phyloP scores from a whole-genome alignment of 306 rosid genomes.

The Inga laurina region DNA sequence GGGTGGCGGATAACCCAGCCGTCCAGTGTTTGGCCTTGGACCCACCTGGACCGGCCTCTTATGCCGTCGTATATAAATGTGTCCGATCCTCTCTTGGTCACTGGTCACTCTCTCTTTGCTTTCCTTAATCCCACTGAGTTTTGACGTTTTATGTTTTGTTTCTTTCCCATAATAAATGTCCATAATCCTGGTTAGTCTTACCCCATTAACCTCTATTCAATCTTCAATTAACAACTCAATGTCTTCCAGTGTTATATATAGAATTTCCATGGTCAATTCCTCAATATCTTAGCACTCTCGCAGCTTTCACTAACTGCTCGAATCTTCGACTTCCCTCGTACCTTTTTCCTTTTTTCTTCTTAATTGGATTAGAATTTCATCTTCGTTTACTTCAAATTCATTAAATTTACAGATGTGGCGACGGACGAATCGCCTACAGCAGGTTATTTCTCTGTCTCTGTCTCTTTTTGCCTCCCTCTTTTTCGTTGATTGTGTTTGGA shows the following conservation, averaged over 20 bases:
- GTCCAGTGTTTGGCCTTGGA: background rate
- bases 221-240: background rate
- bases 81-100: conserved; percentile 3
- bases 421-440: conserved; percentile 42
- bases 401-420: conserved; percentile 49
- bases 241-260: background rate
- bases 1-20: background rate
- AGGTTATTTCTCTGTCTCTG: conserved; percentile 45
- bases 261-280: conserved; percentile 22
- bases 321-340: background rate
- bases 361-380: background rate
- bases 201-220: background rate
- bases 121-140: background rate
- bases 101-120: background rate
- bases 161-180: background rate
- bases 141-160: background rate
- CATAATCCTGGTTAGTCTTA: background rate
- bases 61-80: conserved; percentile 15
- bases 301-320: background rate
- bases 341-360: background rate
- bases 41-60: background rate
- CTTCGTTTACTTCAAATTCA: conserved; percentile 14
- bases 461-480: background rate
- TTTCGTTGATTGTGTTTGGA: conserved; percentile 11
- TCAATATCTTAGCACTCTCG: background rate